Evolutionary conservation across 495 filamentous ascomycete species (phyloP), one percentile per base, ranked within the genome.

Genomic region (Xeromyces bisporus): DNA sequence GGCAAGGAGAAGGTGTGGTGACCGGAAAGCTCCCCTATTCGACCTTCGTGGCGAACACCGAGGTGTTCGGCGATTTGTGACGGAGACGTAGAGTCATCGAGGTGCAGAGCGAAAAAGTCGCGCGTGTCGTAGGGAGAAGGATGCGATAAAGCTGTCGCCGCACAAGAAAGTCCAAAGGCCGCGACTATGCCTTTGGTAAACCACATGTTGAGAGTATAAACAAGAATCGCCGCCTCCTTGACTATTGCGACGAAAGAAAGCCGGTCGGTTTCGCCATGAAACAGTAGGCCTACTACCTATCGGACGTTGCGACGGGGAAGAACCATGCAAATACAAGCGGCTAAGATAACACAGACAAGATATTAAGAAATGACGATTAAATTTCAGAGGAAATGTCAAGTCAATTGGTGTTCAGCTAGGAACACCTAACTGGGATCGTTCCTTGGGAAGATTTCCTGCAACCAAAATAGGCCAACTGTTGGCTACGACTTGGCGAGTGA

Each of bases 71-170:
- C 83, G 32, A 96, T 59, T n/a, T 77, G 58, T 18, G 66, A 51
- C 15, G 91, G 89, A 2, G 70, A 62, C 14, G 62, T 62, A 25
- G 65, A 55, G 9, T 67, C 56, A 26, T 72, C 72, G 36, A 94
- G 72, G 37, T 91, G 80, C 29, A 94, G 62, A 29, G 86, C 84
- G 50, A 93, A 92, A 55, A 86, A 93, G 46, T 94, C 83, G 55
- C 77, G 76, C 4, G 72, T 64, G 7, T 77, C 69, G 51, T 76
- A 75, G 41, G 80, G 61, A 15, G 73, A 55, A 51, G 55, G 47
- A 47, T 56, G 56, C 50, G 65, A 46, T 42, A 40, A 55, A 35
- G 62, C 54, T 36, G 57, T 44, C 35, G 55, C 48, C 7, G 51
- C 43, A 29, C 48, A 42, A 11, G 39, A 52, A 32, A 57, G 41